Conservation (phyloP, 495 filamentous ascomycete genomes). For the Lasiosphaeria miniovina region DNA sequence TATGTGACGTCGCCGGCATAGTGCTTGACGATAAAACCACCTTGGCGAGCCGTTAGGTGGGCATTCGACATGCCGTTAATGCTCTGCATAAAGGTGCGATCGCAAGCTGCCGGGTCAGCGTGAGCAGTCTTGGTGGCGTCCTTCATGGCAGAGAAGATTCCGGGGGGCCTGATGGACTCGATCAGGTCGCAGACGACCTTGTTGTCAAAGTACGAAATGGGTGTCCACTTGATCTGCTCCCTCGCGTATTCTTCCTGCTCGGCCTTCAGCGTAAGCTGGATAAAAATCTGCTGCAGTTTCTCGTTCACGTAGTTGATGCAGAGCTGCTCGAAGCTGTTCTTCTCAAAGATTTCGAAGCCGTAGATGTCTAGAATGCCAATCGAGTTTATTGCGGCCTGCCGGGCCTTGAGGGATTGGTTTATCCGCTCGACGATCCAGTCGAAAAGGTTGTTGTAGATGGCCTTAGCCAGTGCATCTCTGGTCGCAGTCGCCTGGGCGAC, state of each 20-base stretch:
- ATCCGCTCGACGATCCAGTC: conserved; percentile 97
- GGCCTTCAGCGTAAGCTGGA: conserved; percentile 92
- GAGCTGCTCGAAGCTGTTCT: conserved; percentile 98
- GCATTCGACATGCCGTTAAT: conserved; percentile 87
- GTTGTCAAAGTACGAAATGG: conserved; percentile 99
- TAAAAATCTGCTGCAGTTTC: conserved; percentile 99
- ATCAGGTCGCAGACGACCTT: conserved; percentile 98
- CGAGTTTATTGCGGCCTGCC: conserved; percentile 69
- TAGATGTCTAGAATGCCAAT: conserved; percentile 99
- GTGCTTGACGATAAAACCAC: conserved; percentile 97
- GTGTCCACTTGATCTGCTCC: conserved; percentile 97
- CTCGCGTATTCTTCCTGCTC: conserved; percentile 98
- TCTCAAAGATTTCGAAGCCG: conserved; percentile 99
- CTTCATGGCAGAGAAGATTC: conserved; percentile 93
- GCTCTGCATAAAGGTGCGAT: conserved; percentile 91
- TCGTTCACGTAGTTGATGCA: conserved; percentile 99
- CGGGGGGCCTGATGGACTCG: conserved; percentile 85
- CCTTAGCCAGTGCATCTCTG: conserved; percentile 89
- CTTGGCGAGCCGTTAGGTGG: conserved; percentile 88
- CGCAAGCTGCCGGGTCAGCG: conserved; percentile 88
- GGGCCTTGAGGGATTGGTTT: conserved; percentile 82
- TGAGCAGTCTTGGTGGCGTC: conserved; percentile 97
- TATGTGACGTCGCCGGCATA: conserved; percentile 98
- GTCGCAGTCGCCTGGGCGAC: conserved; percentile 87
- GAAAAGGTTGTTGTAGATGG: conserved; percentile 95